phyloP scores from a whole-genome alignment of 1,284 basidiomycete genomes.

The Phylloboletellus chloephorus region DNA sequence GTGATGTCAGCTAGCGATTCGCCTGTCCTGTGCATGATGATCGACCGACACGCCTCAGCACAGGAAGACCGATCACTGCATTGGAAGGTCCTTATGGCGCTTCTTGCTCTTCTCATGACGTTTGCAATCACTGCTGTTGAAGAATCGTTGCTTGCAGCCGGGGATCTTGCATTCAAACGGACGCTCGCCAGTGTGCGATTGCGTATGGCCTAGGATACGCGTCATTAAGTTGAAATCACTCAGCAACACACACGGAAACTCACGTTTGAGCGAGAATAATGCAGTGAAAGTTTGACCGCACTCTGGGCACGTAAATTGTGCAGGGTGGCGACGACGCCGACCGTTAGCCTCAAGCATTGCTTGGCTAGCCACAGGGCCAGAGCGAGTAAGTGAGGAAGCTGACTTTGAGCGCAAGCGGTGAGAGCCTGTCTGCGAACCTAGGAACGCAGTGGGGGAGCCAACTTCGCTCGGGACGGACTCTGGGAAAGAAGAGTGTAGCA shows the following conservation, averaged over 20 bases:
- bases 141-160: conserved; percentile 29
- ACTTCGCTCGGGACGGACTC: conserved; percentile 5
- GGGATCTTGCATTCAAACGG: conserved; percentile 24
- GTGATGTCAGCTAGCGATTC: conserved; percentile 6
- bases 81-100: conserved; percentile 23
- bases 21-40: conserved; percentile 8
- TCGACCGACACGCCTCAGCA: conserved; percentile 21
- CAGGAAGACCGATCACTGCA: conserved; percentile 16
- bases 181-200: conserved; percentile 29
- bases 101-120: conserved; percentile 33
- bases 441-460: not conserved
- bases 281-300: conserved; percentile 30
- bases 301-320: conserved; percentile 16
- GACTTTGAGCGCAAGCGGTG: conserved; percentile 20
- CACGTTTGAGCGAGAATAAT: conserved; percentile 31
- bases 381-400: conserved; percentile 8
- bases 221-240: conserved; percentile 5
- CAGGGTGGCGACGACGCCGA: conserved; percentile 29
- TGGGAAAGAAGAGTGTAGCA: not conserved
- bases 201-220: conserved; percentile 22
- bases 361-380: conserved; percentile 28
- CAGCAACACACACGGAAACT: conserved; percentile 7
- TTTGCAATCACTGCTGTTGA: conserved; percentile 32
- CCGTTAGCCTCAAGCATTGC: conserved; percentile 32
- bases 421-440: not conserved